These are phyloP conservation scores for Marchantia polymorpha DNA, from an alignment of 225 moss, liverwort and hornwort species.

Conservation along the genomic window DNA sequence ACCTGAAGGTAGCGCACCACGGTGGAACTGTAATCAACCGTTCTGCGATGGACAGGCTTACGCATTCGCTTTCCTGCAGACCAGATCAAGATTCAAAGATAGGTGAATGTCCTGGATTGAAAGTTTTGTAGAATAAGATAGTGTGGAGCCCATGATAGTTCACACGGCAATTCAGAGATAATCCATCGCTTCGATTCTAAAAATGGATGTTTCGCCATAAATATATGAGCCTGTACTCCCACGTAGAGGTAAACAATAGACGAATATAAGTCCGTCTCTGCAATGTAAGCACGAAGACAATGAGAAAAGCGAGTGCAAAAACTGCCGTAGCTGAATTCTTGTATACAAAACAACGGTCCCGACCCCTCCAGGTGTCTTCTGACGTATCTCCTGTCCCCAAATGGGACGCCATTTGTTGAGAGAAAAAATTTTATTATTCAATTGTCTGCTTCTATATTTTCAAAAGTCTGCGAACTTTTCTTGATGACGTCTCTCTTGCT, in stretches of 20 bases:
- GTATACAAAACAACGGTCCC: background rate
- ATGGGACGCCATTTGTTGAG: background rate
- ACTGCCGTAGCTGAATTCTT: background rate
- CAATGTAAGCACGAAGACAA: background rate
- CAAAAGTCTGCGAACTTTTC: background rate
- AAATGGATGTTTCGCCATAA: background rate
- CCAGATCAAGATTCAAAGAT: background rate
- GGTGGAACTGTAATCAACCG: conserved; percentile 95
- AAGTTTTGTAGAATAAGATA: no score
- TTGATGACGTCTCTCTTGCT: background rate
- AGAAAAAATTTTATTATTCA: no score
- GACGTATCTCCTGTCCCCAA: background rate
- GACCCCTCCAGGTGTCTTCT: background rate
- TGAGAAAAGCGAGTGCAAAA: background rate
- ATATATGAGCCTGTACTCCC: background rate
- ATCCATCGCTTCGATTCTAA: background rate
- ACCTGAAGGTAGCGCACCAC: conserved; percentile 97
- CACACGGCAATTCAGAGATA: background rate
- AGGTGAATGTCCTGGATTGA: background rate
- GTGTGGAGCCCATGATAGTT: no score
- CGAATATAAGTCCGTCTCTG: background rate
- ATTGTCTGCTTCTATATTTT: no score
- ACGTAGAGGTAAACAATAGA: background rate
- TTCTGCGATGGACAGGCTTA: conserved; percentile 93
- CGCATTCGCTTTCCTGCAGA: conserved; percentile 96